Evolutionary conservation across 805 yeast species (phyloP).

Genomic region (Candida glaebosa): DNA sequence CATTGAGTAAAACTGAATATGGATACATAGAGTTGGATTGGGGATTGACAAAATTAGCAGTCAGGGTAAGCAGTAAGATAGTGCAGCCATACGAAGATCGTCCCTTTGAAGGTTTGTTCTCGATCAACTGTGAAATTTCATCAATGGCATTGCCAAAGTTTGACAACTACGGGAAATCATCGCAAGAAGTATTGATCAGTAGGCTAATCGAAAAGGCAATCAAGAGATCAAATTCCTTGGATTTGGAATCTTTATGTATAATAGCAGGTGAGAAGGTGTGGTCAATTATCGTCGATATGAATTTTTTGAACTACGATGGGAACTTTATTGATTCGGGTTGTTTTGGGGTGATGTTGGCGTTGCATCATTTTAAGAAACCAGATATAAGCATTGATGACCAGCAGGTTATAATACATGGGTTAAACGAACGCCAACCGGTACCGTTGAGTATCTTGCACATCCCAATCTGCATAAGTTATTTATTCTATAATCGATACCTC

Average conservation of each 20-base stretch:
- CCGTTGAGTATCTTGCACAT: slow-evolving; percentile 81
- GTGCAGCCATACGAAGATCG: slow-evolving; percentile 82
- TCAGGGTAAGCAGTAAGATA: slow-evolving; percentile 71
- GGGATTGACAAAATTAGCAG: slow-evolving; percentile 71
- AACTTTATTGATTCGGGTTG: slow-evolving; percentile 89
- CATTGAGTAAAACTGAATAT: slow-evolving; percentile 59
- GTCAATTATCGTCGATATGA: slow-evolving; percentile 87
- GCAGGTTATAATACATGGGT: slow-evolving; percentile 61
- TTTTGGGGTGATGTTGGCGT: slow-evolving; percentile 83
- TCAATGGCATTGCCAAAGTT: slow-evolving; percentile 88
- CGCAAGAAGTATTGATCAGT: slow-evolving; percentile 76
- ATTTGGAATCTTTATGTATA: slow-evolving; percentile 85
- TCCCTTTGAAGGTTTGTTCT: slow-evolving; percentile 89
- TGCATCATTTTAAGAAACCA: slow-evolving; percentile 79
- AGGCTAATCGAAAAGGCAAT: slow-evolving; percentile 89
- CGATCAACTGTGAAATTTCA: slow-evolving; percentile 78
- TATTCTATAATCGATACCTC: slow-evolving; percentile 70
- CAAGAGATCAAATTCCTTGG: slow-evolving; percentile 85
- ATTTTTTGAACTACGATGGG: slow-evolving; percentile 87
- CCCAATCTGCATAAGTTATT: slow-evolving; percentile 86
- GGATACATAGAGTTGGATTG: slow-evolving; percentile 78
- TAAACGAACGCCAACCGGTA: slow-evolving; percentile 82
- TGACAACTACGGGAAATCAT: slow-evolving; percentile 69
- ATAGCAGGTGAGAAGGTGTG: slow-evolving; percentile 90
- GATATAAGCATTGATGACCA: slow-evolving; percentile 57